A percentile compares a stretch with the other conserved stretches of the same genome.
These are phyloP conservation scores for Colletotrichum sp. DNA, from an alignment of 2,329 filamentous ascomycete genomes.

Conservation along the genomic window DNA sequence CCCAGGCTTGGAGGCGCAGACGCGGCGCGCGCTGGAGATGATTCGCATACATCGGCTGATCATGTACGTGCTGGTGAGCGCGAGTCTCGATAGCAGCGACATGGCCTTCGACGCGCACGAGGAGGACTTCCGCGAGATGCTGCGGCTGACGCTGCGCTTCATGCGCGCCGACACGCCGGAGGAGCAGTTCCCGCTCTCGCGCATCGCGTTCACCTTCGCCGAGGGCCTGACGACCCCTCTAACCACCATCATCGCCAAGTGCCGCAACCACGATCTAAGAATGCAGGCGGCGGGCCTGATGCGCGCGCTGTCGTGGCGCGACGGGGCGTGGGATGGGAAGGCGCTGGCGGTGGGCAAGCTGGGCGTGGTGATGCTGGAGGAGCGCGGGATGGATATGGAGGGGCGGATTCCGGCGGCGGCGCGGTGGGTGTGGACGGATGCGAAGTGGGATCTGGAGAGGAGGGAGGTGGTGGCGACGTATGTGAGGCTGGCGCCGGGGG, in stretches of 20 bases:
- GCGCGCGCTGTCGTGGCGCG: constrained; percentile 19
- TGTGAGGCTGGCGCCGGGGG: neutral
- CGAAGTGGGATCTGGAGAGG: constrained; percentile 15
- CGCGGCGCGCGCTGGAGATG: constrained; percentile 6
- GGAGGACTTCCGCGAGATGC: constrained; percentile 16
- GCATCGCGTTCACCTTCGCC: constrained; percentile 1
- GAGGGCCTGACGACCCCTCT: constrained; percentile 22
- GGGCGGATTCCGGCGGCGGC: constrained; percentile 12
- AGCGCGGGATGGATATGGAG: constrained; percentile 14
- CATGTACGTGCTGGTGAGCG: constrained; percentile 6
- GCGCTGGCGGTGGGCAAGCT: constrained; percentile 16
- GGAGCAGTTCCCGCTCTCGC: neutral
- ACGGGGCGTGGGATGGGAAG: constrained; percentile 17
- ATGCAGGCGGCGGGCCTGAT: constrained; percentile 17
- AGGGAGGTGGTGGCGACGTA: constrained; percentile 14
- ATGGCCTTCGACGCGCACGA: constrained; percentile 20
- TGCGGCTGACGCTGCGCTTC: constrained; percentile 7
- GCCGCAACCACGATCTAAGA: constrained; percentile 19
- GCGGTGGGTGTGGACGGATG: constrained; percentile 20
- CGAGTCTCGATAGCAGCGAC: constrained; percentile 20
- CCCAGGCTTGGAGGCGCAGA: neutral
- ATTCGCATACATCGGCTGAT: constrained; percentile 16
- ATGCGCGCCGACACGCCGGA: neutral
- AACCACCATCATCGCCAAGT: constrained; percentile 18
- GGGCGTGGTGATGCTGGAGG: constrained; percentile 22